phyloP scores from a whole-genome alignment of 2,329 filamentous ascomycete species.

The Aspergillus flavus region DNA sequence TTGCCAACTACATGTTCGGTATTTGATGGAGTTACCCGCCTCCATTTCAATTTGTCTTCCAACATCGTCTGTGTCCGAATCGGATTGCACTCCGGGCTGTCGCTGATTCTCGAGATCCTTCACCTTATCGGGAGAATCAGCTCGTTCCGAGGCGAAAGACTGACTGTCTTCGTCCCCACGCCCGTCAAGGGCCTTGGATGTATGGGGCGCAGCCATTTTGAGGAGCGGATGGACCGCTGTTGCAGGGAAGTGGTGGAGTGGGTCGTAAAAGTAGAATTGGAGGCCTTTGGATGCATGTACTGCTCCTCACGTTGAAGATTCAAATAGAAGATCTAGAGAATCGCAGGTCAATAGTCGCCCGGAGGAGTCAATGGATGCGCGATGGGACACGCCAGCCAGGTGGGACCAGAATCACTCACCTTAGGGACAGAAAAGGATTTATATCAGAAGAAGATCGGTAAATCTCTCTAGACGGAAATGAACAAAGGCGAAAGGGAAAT shows the following conservation, averaged over 20 bases:
- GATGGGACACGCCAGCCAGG: background rate
- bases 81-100: slow-evolving; percentile 31
- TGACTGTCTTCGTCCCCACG: slow-evolving; percentile 21
- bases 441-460: background rate
- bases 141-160: slow-evolving; percentile 26
- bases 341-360: background rate
- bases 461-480: background rate
- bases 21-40: slow-evolving; percentile 78
- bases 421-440: slow-evolving; percentile 1
- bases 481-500: slow-evolving; percentile 13
- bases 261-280: slow-evolving; percentile 24
- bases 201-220: slow-evolving; percentile 42
- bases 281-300: slow-evolving; percentile 40
- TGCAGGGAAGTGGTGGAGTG: slow-evolving; percentile 34
- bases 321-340: background rate
- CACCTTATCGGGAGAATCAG: slow-evolving; percentile 27
- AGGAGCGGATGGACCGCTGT: slow-evolving; percentile 38
- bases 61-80: slow-evolving; percentile 49
- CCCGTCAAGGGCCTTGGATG: slow-evolving; percentile 21
- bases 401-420: background rate
- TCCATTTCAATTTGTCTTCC: slow-evolving; percentile 76
- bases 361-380: background rate
- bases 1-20: slow-evolving; percentile 90
- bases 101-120: slow-evolving; percentile 36
- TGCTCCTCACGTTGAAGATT: slow-evolving; percentile 9